Evolutionary conservation across 352 stramenopile genomes (phyloP).

Genomic region (Globisporangium rhizosaccharum): DNA sequence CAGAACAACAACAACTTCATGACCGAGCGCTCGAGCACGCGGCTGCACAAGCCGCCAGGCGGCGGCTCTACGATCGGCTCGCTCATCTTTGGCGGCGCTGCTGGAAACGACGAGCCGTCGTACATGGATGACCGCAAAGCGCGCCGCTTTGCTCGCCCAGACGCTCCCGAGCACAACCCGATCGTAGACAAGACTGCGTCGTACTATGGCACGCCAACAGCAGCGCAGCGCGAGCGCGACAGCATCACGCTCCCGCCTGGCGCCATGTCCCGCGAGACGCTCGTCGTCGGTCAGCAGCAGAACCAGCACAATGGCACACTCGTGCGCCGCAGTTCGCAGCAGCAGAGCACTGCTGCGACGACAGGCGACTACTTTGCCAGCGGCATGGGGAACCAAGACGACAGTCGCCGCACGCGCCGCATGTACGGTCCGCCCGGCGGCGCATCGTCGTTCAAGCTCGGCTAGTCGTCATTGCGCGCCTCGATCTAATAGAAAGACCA

Average conservation of each 20-base stretch:
- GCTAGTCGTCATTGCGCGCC: constrained; percentile 13
- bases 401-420: constrained; percentile 33
- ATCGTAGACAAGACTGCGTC: constrained; percentile 31
- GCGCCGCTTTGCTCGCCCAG: constrained; percentile 26
- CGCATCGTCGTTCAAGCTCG: constrained; percentile 43
- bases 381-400: constrained; percentile 26
- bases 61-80: constrained; percentile 66
- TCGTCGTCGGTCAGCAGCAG: constrained; percentile 17
- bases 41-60: constrained; percentile 61
- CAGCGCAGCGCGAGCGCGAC: constrained; percentile 35
- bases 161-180: constrained; percentile 29
- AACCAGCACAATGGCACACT: constrained; percentile 6
- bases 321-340: constrained; percentile 8
- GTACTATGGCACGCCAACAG: constrained; percentile 33
- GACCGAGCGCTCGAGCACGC: constrained; percentile 68
- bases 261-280: constrained; percentile 26
- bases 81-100: constrained; percentile 59
- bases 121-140: constrained; percentile 55
- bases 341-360: constrained; percentile 13
- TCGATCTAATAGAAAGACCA: too few species aligned
- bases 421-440: constrained; percentile 40
- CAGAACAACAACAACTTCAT: constrained; percentile 83
- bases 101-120: constrained; percentile 22
- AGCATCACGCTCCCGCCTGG: constrained; percentile 32
- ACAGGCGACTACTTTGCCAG: constrained; percentile 33